Base-by-base conservation (phyloP, 2,329 filamentous ascomycete genomes). In the Diplodia intermedia region DNA sequence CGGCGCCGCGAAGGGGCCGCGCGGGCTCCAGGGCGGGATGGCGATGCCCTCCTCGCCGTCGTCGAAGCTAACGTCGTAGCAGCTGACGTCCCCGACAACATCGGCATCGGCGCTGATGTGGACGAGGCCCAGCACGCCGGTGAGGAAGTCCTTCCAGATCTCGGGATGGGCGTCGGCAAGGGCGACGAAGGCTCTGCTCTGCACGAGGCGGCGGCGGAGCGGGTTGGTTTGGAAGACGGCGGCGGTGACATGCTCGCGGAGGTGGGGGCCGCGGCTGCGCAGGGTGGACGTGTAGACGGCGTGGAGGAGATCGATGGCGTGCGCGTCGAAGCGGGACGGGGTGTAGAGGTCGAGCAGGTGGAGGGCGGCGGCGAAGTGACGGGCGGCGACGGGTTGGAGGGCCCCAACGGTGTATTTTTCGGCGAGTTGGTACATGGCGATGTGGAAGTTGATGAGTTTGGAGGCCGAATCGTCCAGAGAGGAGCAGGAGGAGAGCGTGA, bases 91-190 rank as follows among this genome's bases (percentile, higher is more conserved):
- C 23, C 23, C 31, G 31, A 33, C 31, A 8, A 33, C 4, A 8
- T 33, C 31, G 31, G 31, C 31, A 8, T 33, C 31, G 6, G 31
- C 1, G 31, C 31, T 33, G 31, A 33, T 8, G 31, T 33, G 15
- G 7, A 36, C 31, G n/a, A 56, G 54, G 11, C 31, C 54, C 6
- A 56, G 33, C 4, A n/a, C 31, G 18, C 31, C 54, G 11, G 12
- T 4, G n/a, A 38, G 14, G n/a, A 56, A 56, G 33, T 56, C 54
- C 29, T 38, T 56, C 54, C 54, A 56, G 4, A 38, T 14, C 20
- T 56, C 54, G 4, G 54, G 33, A 6, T 20, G 5, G 3, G 2
- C 33, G 18, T 56, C n/a, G 33, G 54, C n/a, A 15, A 38, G 15
- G 12, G 20, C 6, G 18, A 31, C 36, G 54, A 56, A 56, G 4